Evolutionary conservation across 805 yeast genomes (phyloP), one percentile per base, ranked within the genome.

Genomic region (Lipomyces kockii): DNA sequence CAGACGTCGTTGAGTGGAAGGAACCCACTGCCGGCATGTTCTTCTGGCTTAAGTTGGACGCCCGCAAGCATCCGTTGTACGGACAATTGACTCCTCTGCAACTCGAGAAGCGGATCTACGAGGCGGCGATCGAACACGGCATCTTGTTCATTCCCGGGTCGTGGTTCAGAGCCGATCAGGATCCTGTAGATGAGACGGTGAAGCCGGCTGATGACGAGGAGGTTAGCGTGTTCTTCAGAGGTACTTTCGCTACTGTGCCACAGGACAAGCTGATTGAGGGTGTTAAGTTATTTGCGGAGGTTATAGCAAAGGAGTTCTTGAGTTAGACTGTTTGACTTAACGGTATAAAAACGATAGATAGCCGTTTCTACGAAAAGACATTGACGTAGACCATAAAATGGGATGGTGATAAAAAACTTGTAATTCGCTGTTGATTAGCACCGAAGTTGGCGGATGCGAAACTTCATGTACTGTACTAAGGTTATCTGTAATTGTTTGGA

Each of bases 11-110:
- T 37, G 72, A 77, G 49, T 83, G 78, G 71, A 79, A 78, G 64
- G 85, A 89, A 54, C 97, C 97, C 49, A 86, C 85, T 56, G 96
- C 96, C 2, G 97, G 97, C 77, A 90, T 90, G 97, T 90, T 91
- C 79, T 88, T 90, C 80, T 89, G 92, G 67, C 83, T 90, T 66
- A 80, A 80, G 32, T 80, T 92, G 62, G 96, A 91, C 77, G 90
- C 92, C 53, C 77, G 92, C 25, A 85, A 87, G 77, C 97, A 92
- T 77, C 97, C 97, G 43, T 85, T 87, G 74, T 90, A 86, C 73
- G 80, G 76, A 8, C 81, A 87, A 11, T 58, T 62, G 20, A 60
- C 69, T 22, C 64, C 72, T 5, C 49, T 46, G 25, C 62, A 60
- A 43, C 43, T 73, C 52, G 72, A 69, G 66, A 39, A 32, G 29